A percentile compares a stretch with the other conserved stretches of the same genome.
phyloP scores from a whole-genome alignment of 495 filamentous ascomycete species.

The Neurospora sp. region DNA sequence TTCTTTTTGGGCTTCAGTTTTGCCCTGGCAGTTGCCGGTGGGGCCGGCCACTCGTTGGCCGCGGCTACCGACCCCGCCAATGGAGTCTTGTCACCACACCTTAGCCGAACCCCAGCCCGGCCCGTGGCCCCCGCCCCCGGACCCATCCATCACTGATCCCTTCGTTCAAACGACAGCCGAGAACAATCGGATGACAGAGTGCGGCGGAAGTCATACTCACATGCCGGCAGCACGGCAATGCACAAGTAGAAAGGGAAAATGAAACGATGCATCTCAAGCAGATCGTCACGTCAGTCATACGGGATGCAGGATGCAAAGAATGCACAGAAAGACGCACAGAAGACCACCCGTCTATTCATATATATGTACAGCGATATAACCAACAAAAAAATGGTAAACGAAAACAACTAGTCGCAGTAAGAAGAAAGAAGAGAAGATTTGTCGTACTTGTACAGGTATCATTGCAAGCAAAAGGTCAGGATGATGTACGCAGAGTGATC shows the following conservation, averaged over 20 bases:
- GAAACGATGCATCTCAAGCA: background rate
- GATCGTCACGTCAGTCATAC: background rate
- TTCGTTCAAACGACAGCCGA: background rate
- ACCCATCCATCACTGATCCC: background rate
- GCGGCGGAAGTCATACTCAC: background rate
- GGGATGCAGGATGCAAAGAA: background rate
- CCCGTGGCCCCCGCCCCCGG: background rate
- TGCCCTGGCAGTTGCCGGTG: background rate
- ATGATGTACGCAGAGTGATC: background rate
- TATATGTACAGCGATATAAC: background rate
- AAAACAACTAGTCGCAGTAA: background rate
- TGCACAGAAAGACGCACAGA: background rate
- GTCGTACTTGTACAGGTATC: background rate
- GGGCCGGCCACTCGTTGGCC: background rate
- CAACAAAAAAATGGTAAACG: background rate
- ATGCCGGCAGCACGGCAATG: background rate
- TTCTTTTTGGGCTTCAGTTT: background rate
- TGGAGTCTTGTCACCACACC: background rate
- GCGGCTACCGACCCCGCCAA: background rate
- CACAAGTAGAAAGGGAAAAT: background rate
- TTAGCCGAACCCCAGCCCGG: background rate
- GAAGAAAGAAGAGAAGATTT: background rate
- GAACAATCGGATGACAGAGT: background rate
- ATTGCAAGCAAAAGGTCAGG: background rate
- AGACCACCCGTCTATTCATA: background rate